Percentiles rank a stretch among this genome's conserved stretches.
Conservation (phyloP, 768 basidiomycete genomes). For the Mycena vulgaris region DNA sequence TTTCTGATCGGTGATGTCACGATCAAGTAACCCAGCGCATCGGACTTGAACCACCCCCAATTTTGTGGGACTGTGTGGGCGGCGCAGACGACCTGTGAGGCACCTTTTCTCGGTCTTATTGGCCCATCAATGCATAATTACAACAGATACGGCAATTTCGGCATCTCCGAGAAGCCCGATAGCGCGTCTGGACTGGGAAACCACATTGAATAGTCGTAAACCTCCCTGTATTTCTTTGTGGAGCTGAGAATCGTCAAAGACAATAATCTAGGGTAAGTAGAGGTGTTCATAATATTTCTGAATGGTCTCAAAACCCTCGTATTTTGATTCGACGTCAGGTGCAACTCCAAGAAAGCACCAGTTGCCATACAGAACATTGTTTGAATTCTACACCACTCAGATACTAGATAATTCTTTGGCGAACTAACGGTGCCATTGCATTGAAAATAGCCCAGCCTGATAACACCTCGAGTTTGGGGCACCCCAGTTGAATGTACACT, state of each 20-base stretch:
- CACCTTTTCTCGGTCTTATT: too few species aligned
- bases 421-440: conserved; percentile 2
- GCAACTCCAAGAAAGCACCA: conserved; percentile 10
- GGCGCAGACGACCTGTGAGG: conserved; percentile 5
- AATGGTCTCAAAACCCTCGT: conserved; percentile 9
- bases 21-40: neutral
- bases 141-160: conserved; percentile 10
- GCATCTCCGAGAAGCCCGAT: conserved; percentile 13
- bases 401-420: neutral
- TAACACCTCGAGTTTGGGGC: neutral
- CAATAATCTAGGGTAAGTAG: conserved; percentile 6
- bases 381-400: conserved; percentile 40
- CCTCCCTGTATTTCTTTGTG: conserved; percentile 11
- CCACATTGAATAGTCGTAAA: conserved; percentile 9
- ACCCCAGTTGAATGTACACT: neutral
- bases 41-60: neutral
- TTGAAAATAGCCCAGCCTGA: conserved; percentile 10
- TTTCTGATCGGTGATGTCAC: too few species aligned
- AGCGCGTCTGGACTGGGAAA: conserved; percentile 12
- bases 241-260: conserved; percentile 6
- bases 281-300: conserved; percentile 6
- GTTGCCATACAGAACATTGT: conserved; percentile 11
- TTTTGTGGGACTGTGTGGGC: conserved; percentile 8
- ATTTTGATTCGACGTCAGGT: conserved; percentile 11
- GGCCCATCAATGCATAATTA: conserved; percentile 3